Evolutionary conservation across 179 eudicot genomes (phyloP), one percentile per base, ranked within the genome.

Genomic region (Vitellaria paradoxa): DNA sequence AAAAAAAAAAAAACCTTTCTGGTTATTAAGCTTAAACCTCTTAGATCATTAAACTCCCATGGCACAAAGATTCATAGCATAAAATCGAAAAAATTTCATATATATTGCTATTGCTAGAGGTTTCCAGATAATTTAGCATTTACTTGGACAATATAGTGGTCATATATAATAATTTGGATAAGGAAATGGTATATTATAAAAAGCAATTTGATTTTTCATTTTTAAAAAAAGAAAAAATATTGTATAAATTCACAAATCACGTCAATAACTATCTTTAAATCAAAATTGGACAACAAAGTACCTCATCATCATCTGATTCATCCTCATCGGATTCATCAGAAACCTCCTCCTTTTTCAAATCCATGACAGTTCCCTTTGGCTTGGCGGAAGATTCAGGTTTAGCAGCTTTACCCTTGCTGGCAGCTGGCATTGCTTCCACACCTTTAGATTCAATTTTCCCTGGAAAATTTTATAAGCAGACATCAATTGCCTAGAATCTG

Each of bases 281-380:
- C 37, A 20, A 62, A 23, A 0, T 2, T 30, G 37, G 2, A 0
- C 37, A 18, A 18, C 0, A 10, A 24, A n/a, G 67, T 74, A 79
- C 82, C 82, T 79, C 69, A 4, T 70, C 80, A 7, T 70, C 80
- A 46, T 70, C 68, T 9, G 62, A 49, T 17, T 75, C 74, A 46
- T 70, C 79, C 2, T 45, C 71, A 42, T 42, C 73, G 13, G 73
- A 70, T 12, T 59, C 63, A 59, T 73, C 76, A 37, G 37, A 50
- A 45, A 26, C 23, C 7, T 70, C 80, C 26, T 82, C 89, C 77
- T 86, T 85, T 30, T 26, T 80, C 10, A 92, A 90, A 77, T 88
- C 90, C 71, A 80, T 88, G 75, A 87, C 80, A 82, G 81, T 85
- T 83, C 83, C 90, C 88, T 90, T 89, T 50, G 86, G 83, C 82